Evolutionary conservation across 2,329 filamentous ascomycete genomes (phyloP).

Genomic region (Neofusicoccum sp.): DNA sequence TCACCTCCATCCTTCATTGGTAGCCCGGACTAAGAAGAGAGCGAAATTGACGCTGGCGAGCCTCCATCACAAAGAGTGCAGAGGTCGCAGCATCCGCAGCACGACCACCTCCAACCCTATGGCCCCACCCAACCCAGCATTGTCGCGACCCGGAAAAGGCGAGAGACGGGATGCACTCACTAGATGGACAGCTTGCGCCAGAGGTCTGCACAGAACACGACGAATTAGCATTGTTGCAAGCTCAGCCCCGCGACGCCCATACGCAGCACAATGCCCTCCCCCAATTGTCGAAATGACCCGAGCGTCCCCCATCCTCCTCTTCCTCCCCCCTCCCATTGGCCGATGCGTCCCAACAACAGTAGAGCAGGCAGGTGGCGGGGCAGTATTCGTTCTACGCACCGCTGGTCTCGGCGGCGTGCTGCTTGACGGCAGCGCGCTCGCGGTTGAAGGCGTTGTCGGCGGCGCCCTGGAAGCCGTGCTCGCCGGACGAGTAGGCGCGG

Average conservation of each 20-base stretch:
- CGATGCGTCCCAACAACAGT: neutral
- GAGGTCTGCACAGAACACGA: constrained; percentile 59
- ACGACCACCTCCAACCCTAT: neutral
- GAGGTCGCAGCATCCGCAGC: neutral
- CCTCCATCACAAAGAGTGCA: neutral
- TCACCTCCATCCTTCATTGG: neutral
- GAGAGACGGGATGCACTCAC: constrained; percentile 56
- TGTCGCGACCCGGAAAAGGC: neutral
- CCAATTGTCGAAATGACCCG: neutral
- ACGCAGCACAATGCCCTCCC: neutral
- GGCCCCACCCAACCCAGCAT: neutral
- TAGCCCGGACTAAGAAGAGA: no score
- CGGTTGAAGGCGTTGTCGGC: constrained; percentile 90
- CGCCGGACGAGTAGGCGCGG: constrained; percentile 67
- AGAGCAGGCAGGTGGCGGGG: neutral
- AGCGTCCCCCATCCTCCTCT: neutral
- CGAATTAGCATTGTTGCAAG: neutral
- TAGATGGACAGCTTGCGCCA: constrained; percentile 97
- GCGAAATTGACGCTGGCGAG: neutral
- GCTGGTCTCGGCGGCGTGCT: constrained; percentile 80
- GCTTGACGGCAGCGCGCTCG: constrained; percentile 86
- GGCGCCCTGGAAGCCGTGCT: constrained; percentile 55
- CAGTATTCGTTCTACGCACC: constrained; percentile 54
- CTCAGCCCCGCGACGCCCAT: neutral
- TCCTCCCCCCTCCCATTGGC: constrained; percentile 23